Evolutionary conservation across 2,329 filamentous ascomycete genomes (phyloP), one percentile per base, ranked within the genome.

Genomic region (Laburnicola sp.): DNA sequence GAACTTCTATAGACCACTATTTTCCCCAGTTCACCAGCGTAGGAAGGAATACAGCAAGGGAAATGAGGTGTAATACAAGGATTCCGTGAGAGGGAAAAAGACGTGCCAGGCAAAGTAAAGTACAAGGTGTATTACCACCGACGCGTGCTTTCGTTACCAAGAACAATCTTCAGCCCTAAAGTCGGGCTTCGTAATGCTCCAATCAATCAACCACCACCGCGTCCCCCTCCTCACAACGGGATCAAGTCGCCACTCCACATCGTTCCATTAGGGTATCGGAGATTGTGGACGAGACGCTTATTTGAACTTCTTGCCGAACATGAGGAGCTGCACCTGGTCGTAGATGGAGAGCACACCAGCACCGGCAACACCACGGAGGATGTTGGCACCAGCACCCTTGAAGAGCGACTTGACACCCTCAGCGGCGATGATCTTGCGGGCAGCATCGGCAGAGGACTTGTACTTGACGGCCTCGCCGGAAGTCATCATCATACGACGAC

Each of bases 401-500:
- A 99, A 99, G 81, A 99, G 93, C 74, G 94, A 99, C 83, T 86
- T 89, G 81, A 95, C 82, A 86, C 94, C 94, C 86, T 97, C 94
- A 82, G 89, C 90, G 83, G 92, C 92, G 75, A 75, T 79, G 76
- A 99, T 99, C 87, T 97, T 91, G 80, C 84, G 85, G 80, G 86
- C 92, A 76, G 94, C 94, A 81, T 99, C 94, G 73, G 97, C 73
- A 69, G 94, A 96, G 78, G 86, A 89, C 80, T 88, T 91, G 91
- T 99, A 99, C 90, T 99, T 99, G 87, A 99, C 94, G 84, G 94
- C 94, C 79, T 87, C 84, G 79, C 84, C 84, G 67, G 85, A 87
- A 74, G 94, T 99, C 94, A 99, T 99, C 94, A 99, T 99, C 94
- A 99, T 99, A 84, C 94, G 94, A 87, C 94, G 92, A 86, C 94